Base-by-base conservation (phyloP, 2,329 filamentous ascomycete genomes). In the Scytalidium sp. region DNA sequence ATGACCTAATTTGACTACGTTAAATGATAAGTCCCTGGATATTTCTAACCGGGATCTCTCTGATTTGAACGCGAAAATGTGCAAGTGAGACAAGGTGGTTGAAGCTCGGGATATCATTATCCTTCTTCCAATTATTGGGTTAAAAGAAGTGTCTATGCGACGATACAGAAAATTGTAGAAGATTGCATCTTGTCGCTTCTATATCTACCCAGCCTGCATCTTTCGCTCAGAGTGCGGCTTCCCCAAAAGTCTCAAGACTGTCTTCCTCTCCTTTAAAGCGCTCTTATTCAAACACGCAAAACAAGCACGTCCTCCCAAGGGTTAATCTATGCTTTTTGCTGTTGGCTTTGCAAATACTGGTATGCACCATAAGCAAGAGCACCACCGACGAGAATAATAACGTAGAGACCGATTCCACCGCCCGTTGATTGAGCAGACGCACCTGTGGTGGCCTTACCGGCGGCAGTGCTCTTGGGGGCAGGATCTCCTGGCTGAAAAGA, bases 401-500 rank as follows among this genome's bases (percentile, higher is more conserved):
- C 88, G 75, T 97, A 97, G 61, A 95, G 76, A 53, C 85, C 88
- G 58, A 95, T 23, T 64, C 91, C 89, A 52, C 91, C 61, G 59
- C 85, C 80, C 47, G 79, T 70, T 44, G 68, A 69, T 45, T 69
- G 67, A 50, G 59, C 57, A n/a, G 55, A 50, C 9, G 58, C 47
- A 49, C 67, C 72, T 50, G 71, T 65, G 49, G 79, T 64, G 53
- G 81, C 66, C 57, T 77, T 67, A 60, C 78, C 65, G 57, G 75
- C 59, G 45, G 71, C 61, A 57, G 77, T 71, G 58, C 78, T 68
- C 72, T 85, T 88, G 66, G 89, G 88, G 60, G 75, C 75, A 58
- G 90, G 88, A 76, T 96, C 90, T 64, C 89, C 89, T 61, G 84
- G 76, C 90, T 88, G 61, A 32, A 13, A 46, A 43, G 45, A 39